Conservation (phyloP, 345 rosid species). For the Chamaenerion angustifolium region DNA sequence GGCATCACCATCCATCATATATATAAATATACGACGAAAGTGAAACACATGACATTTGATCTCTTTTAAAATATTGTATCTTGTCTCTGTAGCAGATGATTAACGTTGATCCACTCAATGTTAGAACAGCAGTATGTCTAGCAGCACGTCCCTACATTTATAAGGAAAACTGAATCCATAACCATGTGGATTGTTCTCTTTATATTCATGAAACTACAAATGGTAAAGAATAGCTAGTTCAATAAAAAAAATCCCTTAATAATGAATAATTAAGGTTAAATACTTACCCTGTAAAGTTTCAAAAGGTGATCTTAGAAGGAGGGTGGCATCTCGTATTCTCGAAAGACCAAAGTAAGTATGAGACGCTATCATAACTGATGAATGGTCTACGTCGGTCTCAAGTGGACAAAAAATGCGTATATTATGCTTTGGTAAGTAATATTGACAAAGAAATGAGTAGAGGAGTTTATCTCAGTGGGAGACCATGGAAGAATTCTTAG, state of each 20-base stretch:
- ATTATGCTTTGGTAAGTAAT: background rate
- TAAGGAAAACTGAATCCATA: too few relatives aligned
- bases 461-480: slow-evolving; percentile 24
- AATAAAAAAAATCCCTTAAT: too few relatives aligned
- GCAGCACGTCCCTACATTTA: background rate
- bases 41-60: slow-evolving; percentile 3
- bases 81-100: background rate
- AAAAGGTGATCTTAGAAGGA: too few relatives aligned
- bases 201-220: too few relatives aligned
- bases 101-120: background rate
- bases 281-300: too few relatives aligned
- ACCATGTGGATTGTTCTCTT: too few relatives aligned
- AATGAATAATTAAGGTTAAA: too few relatives aligned
- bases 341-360: too few relatives aligned
- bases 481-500: slow-evolving; percentile 32
- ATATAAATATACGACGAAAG: background rate
- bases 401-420: background rate
- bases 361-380: too few relatives aligned
- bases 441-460: slow-evolving; percentile 8
- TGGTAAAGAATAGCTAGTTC: too few relatives aligned
- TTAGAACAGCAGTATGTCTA: background rate
- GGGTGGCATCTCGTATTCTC: too few relatives aligned
- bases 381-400: background rate
- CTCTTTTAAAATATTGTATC: background rate
- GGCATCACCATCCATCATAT: background rate